Evolutionary conservation across 2,329 filamentous ascomycete species (phyloP).

Genomic region (Didymella pomorum): DNA sequence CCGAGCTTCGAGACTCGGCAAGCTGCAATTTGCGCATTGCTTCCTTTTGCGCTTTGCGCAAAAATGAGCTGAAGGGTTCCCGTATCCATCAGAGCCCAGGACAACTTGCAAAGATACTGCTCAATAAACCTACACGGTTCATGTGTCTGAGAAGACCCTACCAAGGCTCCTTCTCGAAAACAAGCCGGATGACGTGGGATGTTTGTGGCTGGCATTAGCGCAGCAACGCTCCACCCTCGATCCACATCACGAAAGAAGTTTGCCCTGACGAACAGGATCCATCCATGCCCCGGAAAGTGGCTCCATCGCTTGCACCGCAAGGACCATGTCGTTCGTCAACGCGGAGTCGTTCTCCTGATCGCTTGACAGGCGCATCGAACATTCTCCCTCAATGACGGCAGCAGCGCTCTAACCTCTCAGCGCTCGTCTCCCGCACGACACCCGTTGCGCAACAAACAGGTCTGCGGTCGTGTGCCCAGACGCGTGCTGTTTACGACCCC

Average conservation of each 20-base stretch:
- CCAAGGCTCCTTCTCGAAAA: slow-evolving; percentile 9
- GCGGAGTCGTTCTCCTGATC: slow-evolving; percentile 21
- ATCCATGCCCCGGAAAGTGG: slow-evolving; percentile 18
- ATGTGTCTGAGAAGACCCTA: background rate
- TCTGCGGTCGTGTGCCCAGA: slow-evolving; percentile 14
- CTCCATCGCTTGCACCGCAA: slow-evolving; percentile 16
- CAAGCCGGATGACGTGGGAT: slow-evolving; percentile 7
- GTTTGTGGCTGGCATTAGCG: slow-evolving; percentile 20
- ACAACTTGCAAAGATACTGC: background rate
- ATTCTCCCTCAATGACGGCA: slow-evolving; percentile 16
- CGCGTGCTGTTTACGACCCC: slow-evolving; percentile 18
- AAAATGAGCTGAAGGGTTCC: background rate
- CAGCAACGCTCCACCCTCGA: slow-evolving; percentile 20
- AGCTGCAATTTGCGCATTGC: background rate
- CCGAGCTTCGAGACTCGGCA: slow-evolving; percentile 4
- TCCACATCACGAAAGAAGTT: slow-evolving; percentile 23
- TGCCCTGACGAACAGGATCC: slow-evolving; percentile 13
- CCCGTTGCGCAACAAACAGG: slow-evolving; percentile 8
- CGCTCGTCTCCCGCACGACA: slow-evolving; percentile 16
- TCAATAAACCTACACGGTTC: background rate
- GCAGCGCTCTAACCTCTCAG: slow-evolving; percentile 12
- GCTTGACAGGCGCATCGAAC: slow-evolving; percentile 15
- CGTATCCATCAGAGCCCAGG: background rate
- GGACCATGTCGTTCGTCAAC: slow-evolving; percentile 14
- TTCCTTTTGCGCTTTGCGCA: background rate